Evolutionary conservation across 2,329 filamentous ascomycete genomes (phyloP), one percentile per base, ranked within the genome.

Genomic region (Trichoderma koningii): DNA sequence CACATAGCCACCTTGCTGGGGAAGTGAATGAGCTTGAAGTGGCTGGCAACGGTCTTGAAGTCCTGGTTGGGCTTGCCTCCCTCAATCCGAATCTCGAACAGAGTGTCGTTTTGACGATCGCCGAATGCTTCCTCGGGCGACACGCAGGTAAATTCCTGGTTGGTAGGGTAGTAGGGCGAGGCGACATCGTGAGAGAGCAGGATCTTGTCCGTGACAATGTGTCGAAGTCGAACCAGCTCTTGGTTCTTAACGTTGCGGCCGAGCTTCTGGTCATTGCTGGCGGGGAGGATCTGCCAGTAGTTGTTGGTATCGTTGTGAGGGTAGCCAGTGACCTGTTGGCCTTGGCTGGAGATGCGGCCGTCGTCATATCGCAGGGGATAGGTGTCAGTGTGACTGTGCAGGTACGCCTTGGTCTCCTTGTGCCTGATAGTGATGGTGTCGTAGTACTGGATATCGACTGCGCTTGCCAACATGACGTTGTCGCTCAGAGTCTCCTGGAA

Each of bases 261-360:
- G 41, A 82, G 69, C 61, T 84, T 80, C 66, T 87, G 78, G 66
- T 85, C 81, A 65, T 88, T 85, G 62, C 83, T 81, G 6, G 83
- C 76, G 9, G 95, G 95, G 42, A 98, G 78, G 69, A 99, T 89
- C 78, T 98, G 89, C 95, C 95, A 99, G 74, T 96, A 87, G 81
- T 99, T 99, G 85, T 99, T 99, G 73, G 94, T 97, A 76, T 99
- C 95, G 70, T 98, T 97, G 83, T 92, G 95, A 2, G 95, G 95
- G 75, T 99, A 99, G 60, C 95, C 95, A 23, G 95, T 99, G 42
- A 99, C 93, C 79, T 99, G 95, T 80, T 99, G 95, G 66, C 95
- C 91, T 80, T 99, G 95, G 76, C 93, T 97, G 53, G 95, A 98
- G 71, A 99, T 92, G 76, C 95, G 91, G 45, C 95, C 95, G 77